Evolutionary conservation across 2,329 filamentous ascomycete species (phyloP).

Genomic region (Fusarium pininemorale): DNA sequence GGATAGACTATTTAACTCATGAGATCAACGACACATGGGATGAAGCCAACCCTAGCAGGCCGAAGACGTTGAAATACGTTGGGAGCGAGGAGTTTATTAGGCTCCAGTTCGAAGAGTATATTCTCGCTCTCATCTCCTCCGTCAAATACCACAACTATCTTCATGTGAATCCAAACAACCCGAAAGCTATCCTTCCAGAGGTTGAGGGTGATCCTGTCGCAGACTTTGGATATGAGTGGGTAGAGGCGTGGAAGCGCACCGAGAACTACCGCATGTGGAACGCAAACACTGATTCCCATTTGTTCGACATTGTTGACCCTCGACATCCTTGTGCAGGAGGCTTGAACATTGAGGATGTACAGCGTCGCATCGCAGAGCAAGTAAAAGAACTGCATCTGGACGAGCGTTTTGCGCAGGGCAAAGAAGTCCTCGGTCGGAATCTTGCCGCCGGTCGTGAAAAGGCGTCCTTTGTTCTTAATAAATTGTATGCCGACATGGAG

Average conservation of each 20-base stretch:
- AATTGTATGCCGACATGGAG: slow-evolving; percentile 91
- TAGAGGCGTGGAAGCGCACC: slow-evolving; percentile 87
- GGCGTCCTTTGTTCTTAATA: slow-evolving; percentile 86
- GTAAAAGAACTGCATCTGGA: slow-evolving; percentile 94
- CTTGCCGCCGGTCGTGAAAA: slow-evolving; percentile 89
- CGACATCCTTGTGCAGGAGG: slow-evolving; percentile 93
- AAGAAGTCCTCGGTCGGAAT: slow-evolving; percentile 87
- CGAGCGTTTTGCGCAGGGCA: slow-evolving; percentile 83
- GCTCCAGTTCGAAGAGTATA: slow-evolving; percentile 95
- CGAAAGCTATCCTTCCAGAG: slow-evolving; percentile 69
- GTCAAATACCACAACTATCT: slow-evolving; percentile 88
- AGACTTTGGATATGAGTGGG: slow-evolving; percentile 86
- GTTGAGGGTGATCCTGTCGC: slow-evolving; percentile 84
- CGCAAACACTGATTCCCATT: slow-evolving; percentile 79
- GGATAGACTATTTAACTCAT: slow-evolving; percentile 96
- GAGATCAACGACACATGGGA: slow-evolving; percentile 98
- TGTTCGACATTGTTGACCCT: slow-evolving; percentile 95
- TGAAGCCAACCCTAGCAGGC: slow-evolving; percentile 83
- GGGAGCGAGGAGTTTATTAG: slow-evolving; percentile 98
- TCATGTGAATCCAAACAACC: slow-evolving; percentile 74
- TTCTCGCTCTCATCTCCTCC: slow-evolving; percentile 85
- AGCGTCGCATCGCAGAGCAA: slow-evolving; percentile 87
- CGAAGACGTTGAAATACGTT: slow-evolving; percentile 94
- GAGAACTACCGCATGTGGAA: slow-evolving; percentile 94
- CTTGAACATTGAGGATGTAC: slow-evolving; percentile 92